phyloP scores from a whole-genome alignment of 306 rosid species.

The Coriaria nepalensis region DNA sequence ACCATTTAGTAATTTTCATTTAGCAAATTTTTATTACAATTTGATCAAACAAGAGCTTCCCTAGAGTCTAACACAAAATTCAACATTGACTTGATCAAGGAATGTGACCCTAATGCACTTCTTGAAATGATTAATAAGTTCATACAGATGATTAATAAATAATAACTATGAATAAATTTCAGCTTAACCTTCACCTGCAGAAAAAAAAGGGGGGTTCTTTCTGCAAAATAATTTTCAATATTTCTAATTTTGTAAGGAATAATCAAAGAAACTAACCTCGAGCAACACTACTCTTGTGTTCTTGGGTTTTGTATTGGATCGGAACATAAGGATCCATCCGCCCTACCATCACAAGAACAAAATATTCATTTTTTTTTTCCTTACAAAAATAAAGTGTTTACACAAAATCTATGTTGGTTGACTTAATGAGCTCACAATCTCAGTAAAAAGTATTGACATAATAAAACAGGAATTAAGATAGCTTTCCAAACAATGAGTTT shows the following conservation, averaged over 20 bases:
- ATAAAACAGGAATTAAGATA: no score
- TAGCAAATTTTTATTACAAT: not conserved
- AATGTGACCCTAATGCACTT: no score
- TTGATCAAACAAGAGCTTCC: not conserved
- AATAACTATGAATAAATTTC: no score
- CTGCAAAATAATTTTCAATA: not conserved
- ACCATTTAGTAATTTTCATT: conserved; percentile 8
- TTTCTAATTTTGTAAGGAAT: not conserved
- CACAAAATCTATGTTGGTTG: not conserved
- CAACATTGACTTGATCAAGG: not conserved
- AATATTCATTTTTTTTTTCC: not conserved
- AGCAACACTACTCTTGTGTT: conserved; percentile 54
- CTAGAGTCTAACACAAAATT: not conserved
- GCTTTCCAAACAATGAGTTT: no score
- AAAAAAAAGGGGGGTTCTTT: no score
- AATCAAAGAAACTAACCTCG: conserved; percentile 29
- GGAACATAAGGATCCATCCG: conserved; percentile 71
- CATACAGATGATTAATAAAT: no score
- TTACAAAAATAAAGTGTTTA: not conserved
- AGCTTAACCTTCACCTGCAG: no score
- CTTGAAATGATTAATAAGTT: no score
- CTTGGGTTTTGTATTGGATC: conserved; percentile 66
- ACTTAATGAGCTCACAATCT: no score
- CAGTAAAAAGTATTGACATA: no score
- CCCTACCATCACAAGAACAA: conserved; percentile 18